Evolutionary conservation across 345 rosid genomes (phyloP), one percentile per base, ranked within the genome.

Genomic region (Moricandia moricandioides): DNA sequence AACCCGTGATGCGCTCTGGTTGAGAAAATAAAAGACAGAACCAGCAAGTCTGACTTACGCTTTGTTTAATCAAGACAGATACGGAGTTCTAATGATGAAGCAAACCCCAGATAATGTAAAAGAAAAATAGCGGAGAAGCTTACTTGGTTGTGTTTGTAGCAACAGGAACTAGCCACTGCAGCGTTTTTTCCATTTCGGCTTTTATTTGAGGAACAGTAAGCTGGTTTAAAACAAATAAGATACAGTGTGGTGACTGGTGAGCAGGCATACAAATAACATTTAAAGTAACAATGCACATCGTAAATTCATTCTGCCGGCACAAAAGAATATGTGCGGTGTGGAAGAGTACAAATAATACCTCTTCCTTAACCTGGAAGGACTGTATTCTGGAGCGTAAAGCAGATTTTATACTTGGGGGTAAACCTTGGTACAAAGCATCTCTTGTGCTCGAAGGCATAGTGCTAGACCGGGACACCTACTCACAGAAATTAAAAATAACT

Each of bases 1-100:
- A 95, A 92, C 70, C 99, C 99, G 54, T 95, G 99, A 87, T 95
- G 99, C 52, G 99, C 99, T 75, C 98, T 95, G 72, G 68, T 81
- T 52, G 52, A 71, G 13, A 45, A 70, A 64, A 75, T 40, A 21
- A 62, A 26, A 49, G 81, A 77, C 66, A 37, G 8, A 45, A n/a
- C 43, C 43, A 80, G 56, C 18, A 60, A 14, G 62, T 37, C 73
- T 34, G 12, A 62, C 21, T 49, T 21, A 21, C 24, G 24, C 31
- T 29, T 29, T 29, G 5, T 29, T 29, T 29, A 2, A 31, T 47
- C 2, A 61, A 35, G 18, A 54, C 40, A 21, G 35, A 29, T 55
- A 29, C 18, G 3, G 18, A 7, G 51, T 31, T 64, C 16, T 56
- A 26, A 2, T 56, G 61, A 56, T 10, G 61, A 56, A 26, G 11